Evolutionary conservation across 441 rosid genomes (phyloP), one percentile per base, ranked within the genome.

Genomic region (Metrosideros polymorpha): DNA sequence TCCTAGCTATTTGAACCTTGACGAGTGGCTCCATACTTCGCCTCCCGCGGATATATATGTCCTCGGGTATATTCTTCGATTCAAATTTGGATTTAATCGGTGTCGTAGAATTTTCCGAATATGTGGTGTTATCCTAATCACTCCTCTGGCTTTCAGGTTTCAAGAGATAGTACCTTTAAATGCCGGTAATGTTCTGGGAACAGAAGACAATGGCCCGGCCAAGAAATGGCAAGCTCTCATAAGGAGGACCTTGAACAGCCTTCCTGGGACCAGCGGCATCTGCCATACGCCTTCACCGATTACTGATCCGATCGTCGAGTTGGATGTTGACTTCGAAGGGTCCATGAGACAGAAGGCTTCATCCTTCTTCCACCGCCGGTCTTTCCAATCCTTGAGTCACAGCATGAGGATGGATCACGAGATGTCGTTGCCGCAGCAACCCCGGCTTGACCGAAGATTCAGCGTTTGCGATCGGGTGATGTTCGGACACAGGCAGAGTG

Each of bases 131-230:
- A 87, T 13, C 51, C 84, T 86, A 71, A 89, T 47, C 82, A 7
- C 19, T 24, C 75, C 39, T 88, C 45, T 83, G 61, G 71, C 54
- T 88, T 85, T 88, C 90, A 98, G 99, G 86, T 96, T 96, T 92
- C 99, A 98, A 92, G 99, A 98, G 92, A 96, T 98, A 66, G 99
- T 96, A 86, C 99, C 99, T 88, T 91, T 98, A 84, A 98, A 96
- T 90, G 98, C 99, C 84, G 99, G 99, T 57, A 98, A 98, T 89
- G 91, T 98, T 85, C 92, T 98, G 77, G 99, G 99, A 42, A 92
- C 99, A 79, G 99, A 98, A 93, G 99, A 98, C 92, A 98, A 95
- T 87, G 99, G 98, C 30, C 99, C 99, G 32, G 99, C 99, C 84
- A 95, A 94, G 88, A 98, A 96, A 92, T 98, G 99, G 99, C 89